Conservation (phyloP, 2,329 filamentous ascomycete species). For the Ceratocystis ficicola region DNA sequence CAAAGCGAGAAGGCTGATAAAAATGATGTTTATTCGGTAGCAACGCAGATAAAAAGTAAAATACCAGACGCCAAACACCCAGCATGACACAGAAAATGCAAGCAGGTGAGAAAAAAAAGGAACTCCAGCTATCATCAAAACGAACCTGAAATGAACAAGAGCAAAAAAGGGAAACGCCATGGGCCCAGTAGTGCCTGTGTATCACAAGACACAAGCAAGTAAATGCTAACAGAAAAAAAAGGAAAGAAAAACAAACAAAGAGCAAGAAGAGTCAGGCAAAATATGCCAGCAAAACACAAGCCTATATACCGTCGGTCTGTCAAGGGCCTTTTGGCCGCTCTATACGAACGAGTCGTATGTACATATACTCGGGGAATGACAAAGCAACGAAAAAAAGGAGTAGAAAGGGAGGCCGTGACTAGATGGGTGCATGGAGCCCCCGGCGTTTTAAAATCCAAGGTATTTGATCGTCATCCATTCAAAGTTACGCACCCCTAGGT, state of each 20-base stretch:
- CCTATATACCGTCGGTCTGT: not conserved
- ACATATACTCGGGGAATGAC: not conserved
- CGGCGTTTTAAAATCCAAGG: conserved; percentile 34
- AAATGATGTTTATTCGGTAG: not conserved
- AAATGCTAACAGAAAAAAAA: not conserved
- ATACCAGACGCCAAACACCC: not conserved
- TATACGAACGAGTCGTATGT: not conserved
- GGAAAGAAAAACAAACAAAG: not conserved
- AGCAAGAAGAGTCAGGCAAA: not conserved
- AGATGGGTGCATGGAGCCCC: not conserved
- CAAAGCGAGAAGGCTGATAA: not conserved
- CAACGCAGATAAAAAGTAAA: not conserved
- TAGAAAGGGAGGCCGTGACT: not conserved
- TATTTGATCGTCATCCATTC: conserved; percentile 82
- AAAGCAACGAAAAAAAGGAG: not conserved
- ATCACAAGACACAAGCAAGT: not conserved
- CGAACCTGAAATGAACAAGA: conserved; percentile 1
- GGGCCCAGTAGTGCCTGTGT: not conserved
- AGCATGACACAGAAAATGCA: not conserved
- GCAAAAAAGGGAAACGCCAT: not conserved
- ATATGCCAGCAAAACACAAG: not conserved
- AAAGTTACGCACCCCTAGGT: conserved; percentile 67
- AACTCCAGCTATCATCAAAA: not conserved
- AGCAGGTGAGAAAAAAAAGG: not conserved
- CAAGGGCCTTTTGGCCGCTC: not conserved